Conservation (phyloP, 2,329 filamentous ascomycete genomes). For the Alternaria solani region DNA sequence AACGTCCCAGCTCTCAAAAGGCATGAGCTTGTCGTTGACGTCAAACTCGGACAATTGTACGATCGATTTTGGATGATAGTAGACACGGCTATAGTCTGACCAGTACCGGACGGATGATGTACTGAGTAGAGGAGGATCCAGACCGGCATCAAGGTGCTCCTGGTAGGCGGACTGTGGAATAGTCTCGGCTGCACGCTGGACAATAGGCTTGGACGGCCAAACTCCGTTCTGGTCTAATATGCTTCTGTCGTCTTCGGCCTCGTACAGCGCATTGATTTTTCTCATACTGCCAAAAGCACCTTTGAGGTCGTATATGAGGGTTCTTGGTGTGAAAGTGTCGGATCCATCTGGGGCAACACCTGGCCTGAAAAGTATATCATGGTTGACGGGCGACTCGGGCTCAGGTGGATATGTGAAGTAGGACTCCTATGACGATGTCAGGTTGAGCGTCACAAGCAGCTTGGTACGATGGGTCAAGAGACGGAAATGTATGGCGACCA, state of each 20-base stretch:
- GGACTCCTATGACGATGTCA: constrained; percentile 71
- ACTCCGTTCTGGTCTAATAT: constrained; percentile 35
- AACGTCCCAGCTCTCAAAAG: constrained; percentile 74
- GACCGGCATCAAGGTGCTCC: constrained; percentile 76
- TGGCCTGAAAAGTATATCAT: constrained; percentile 87
- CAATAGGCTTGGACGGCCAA: constrained; percentile 56
- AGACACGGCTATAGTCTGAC: constrained; percentile 95
- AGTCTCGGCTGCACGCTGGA: constrained; percentile 68
- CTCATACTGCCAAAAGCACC: constrained; percentile 88
- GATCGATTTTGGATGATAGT: constrained; percentile 86
- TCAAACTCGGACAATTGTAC: constrained; percentile 85
- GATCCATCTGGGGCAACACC: constrained; percentile 82
- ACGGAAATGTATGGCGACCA: neutral
- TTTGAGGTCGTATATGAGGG: constrained; percentile 94
- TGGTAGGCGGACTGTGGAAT: constrained; percentile 81
- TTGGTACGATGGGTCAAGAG: neutral
- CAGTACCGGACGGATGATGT: constrained; percentile 85
- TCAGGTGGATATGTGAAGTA: constrained; percentile 89
- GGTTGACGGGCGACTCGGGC: constrained; percentile 72
- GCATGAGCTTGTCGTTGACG: constrained; percentile 78
- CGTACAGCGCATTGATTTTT: constrained; percentile 89
- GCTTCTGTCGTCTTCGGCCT: constrained; percentile 58
- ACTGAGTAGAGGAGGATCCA: constrained; percentile 69
- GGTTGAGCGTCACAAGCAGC: neutral
- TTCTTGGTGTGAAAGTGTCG: constrained; percentile 91